Conservation (phyloP, 2,329 filamentous ascomycete genomes). For the Alternaria gansuensis region DNA sequence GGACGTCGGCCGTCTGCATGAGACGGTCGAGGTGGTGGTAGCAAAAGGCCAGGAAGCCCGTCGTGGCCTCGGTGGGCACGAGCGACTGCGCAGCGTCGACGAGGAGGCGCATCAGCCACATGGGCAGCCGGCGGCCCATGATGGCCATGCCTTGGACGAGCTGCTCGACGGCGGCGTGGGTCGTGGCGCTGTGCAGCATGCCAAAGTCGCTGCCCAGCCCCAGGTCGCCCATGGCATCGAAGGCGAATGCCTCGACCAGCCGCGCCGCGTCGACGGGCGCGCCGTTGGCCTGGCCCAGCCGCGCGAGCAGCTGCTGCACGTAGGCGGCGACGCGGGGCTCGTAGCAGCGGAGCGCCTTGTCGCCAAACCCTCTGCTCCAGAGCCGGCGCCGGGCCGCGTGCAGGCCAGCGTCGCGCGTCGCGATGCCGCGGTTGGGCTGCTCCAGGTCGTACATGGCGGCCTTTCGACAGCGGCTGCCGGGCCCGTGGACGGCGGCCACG, state of each 20-base stretch:
- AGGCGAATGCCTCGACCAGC: constrained; percentile 2
- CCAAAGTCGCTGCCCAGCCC: constrained; percentile 12
- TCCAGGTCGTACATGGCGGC: constrained; percentile 11
- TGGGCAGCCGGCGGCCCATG: constrained; percentile 1
- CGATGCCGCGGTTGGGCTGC: constrained; percentile 5
- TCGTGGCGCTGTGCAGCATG: constrained; percentile 6
- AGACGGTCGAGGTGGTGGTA: constrained; percentile 6
- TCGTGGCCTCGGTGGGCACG: constrained; percentile 2
- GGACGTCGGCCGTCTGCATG: neutral
- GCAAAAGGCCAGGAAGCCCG: constrained; percentile 6
- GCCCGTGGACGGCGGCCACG: constrained; percentile 7
- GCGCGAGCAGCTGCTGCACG: constrained; percentile 1
- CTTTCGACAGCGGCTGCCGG: constrained; percentile 3
- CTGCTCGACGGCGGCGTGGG: neutral
- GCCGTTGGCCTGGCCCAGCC: neutral
- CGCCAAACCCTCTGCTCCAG: constrained; percentile 54
- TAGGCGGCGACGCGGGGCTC: constrained; percentile 11
- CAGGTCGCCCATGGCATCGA: constrained; percentile 20
- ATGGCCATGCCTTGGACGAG: constrained; percentile 3
- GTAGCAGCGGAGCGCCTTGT: constrained; percentile 48
- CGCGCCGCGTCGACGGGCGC: neutral
- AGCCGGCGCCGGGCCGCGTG: constrained; percentile 37
- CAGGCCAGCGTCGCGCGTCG: neutral
- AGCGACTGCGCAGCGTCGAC: constrained; percentile 1
- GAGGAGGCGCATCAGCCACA: constrained; percentile 5